Conservation (phyloP, 2,329 filamentous ascomycete genomes). For the Berkeleyomyces basicola region DNA sequence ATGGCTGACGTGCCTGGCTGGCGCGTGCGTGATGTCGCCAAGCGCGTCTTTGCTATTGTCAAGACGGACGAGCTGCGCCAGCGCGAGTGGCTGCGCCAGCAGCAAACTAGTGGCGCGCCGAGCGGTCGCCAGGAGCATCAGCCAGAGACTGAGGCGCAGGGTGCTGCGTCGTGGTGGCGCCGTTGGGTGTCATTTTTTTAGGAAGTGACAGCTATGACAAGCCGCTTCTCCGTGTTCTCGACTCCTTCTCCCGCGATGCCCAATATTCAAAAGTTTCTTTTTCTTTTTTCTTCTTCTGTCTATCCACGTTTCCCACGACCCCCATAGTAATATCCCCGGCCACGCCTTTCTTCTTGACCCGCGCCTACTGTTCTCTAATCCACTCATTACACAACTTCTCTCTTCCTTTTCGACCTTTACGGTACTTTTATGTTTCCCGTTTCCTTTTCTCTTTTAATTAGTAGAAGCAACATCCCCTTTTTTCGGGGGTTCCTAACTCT, state of each 20-base stretch:
- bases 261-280: background rate
- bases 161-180: background rate
- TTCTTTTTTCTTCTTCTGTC: background rate
- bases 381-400: background rate
- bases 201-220: background rate
- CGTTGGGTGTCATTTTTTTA: conserved; percentile 5
- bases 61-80: conserved; percentile 12
- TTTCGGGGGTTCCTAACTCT: conserved; percentile 16
- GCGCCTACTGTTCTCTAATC: background rate
- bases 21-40: conserved; percentile 32
- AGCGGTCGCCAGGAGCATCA: background rate
- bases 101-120: background rate
- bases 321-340: no score
- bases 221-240: background rate
- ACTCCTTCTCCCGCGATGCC: background rate
- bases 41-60: conserved; percentile 30
- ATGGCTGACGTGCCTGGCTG: conserved; percentile 29
- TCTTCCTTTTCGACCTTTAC: background rate
- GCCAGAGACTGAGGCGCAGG: background rate
- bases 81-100: conserved; percentile 7
- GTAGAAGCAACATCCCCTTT: conserved; percentile 25
- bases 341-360: background rate
- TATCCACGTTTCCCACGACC: background rate
- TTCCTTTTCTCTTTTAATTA: background rate
- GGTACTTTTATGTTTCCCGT: background rate